Evolutionary conservation across 768 basidiomycete species (phyloP).

Genomic region (Pulveroboletus sp.): DNA sequence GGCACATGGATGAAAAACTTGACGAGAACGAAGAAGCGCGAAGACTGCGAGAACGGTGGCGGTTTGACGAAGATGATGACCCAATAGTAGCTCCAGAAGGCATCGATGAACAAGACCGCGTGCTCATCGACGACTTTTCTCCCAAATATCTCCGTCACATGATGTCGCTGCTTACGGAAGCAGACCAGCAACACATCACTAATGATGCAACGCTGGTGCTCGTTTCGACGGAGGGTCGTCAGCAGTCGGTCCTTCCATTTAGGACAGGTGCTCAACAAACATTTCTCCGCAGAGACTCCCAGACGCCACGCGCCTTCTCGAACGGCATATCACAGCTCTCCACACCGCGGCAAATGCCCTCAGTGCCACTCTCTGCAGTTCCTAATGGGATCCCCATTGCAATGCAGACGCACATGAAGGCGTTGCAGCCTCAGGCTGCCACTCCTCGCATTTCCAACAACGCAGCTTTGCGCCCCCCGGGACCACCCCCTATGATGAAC

Average conservation of each 20-base stretch:
- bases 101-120: slow-evolving; percentile 62
- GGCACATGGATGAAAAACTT: slow-evolving; percentile 26
- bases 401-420: slow-evolving; percentile 57
- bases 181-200: slow-evolving; percentile 48
- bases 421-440: slow-evolving; percentile 49
- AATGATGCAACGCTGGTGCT: slow-evolving; percentile 45
- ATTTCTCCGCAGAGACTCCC: slow-evolving; percentile 24
- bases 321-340: slow-evolving; percentile 27
- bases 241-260: slow-evolving; percentile 48
- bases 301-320: slow-evolving; percentile 19
- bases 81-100: slow-evolving; percentile 55
- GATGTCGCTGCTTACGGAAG: slow-evolving; percentile 54
- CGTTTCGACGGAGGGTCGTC: slow-evolving; percentile 46
- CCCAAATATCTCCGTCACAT: slow-evolving; percentile 49
- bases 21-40: slow-evolving; percentile 34
- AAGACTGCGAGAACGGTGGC: slow-evolving; percentile 66
- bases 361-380: slow-evolving; percentile 23
- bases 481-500: slow-evolving; percentile 34
- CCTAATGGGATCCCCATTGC: slow-evolving; percentile 53
- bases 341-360: slow-evolving; percentile 21
- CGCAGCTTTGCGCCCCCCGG: slow-evolving; percentile 33
- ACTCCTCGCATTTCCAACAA: slow-evolving; percentile 56
- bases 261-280: slow-evolving; percentile 32
- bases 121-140: slow-evolving; percentile 69
- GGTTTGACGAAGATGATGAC: slow-evolving; percentile 62